These are phyloP conservation scores for Penicillium silybi DNA, from an alignment of 495 filamentous ascomycete species.

Conservation along the genomic window DNA sequence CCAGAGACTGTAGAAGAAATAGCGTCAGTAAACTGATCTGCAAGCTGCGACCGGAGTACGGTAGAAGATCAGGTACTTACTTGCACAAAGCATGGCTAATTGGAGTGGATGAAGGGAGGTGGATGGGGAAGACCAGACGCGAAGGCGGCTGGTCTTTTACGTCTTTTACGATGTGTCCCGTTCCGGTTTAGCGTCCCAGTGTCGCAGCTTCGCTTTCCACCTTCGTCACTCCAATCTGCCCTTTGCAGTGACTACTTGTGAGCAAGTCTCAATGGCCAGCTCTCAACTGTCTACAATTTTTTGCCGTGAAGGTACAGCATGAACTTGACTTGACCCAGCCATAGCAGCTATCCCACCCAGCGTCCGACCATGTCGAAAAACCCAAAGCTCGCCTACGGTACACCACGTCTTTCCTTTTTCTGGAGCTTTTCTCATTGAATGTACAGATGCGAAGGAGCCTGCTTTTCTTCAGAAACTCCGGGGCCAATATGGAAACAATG, in stretches of 20 bases:
- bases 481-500: constrained; percentile 36
- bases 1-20: constrained; percentile 69
- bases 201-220: neutral
- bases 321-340: constrained; percentile 13
- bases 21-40: constrained; percentile 16
- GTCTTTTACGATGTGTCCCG: constrained; percentile 41
- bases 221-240: neutral
- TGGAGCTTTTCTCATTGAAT: neutral
- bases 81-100: constrained; percentile 66
- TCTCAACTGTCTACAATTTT: neutral
- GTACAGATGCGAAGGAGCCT: constrained; percentile 42
- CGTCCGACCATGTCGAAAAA: constrained; percentile 41
- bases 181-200: constrained; percentile 35
- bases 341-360: constrained; percentile 3
- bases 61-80: constrained; percentile 43
- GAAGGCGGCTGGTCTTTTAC: constrained; percentile 37
- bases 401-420: neutral
- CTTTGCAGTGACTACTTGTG: neutral
- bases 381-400: constrained; percentile 48
- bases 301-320: constrained; percentile 3
- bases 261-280: neutral
- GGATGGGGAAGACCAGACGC: constrained; percentile 25
- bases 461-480: constrained; percentile 46
- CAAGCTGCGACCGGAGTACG: neutral
- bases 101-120: constrained; percentile 29